Evolutionary conservation across 768 basidiomycete species (phyloP).

Genomic region (Lactarius pseudohatsudake): DNA sequence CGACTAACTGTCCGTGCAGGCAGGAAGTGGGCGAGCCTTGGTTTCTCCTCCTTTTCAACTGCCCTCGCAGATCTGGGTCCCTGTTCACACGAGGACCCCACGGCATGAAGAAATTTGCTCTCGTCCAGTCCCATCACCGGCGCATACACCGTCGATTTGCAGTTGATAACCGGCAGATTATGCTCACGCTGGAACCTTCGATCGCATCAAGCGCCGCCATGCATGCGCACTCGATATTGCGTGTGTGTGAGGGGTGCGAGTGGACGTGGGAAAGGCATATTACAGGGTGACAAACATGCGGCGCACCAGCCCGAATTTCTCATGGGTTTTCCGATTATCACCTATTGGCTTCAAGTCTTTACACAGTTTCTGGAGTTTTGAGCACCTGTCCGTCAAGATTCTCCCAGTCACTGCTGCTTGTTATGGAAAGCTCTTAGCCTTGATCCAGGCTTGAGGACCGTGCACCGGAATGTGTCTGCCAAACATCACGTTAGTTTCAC

Average conservation of each 20-base stretch:
- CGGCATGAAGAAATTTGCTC: conserved; percentile 9
- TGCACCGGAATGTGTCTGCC: not conserved
- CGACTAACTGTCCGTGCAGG: no score
- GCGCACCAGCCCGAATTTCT: not conserved
- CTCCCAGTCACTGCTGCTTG: not conserved
- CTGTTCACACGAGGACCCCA: conserved; percentile 3
- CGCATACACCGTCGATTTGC: conserved; percentile 6
- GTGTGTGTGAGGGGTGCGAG: not conserved
- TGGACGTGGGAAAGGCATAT: not conserved
- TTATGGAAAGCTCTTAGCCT: not conserved
- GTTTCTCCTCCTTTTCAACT: no score
- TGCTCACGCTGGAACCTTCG: conserved; percentile 11
- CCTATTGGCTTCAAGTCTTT: not conserved
- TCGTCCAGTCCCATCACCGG: conserved; percentile 9
- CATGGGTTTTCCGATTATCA: not conserved
- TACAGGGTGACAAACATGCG: not conserved
- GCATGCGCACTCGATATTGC: not conserved
- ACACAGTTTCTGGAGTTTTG: not conserved
- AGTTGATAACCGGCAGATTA: conserved; percentile 2
- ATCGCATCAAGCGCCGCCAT: conserved; percentile 9
- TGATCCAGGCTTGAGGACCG: not conserved
- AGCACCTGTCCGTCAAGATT: not conserved
- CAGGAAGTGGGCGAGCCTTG: no score
- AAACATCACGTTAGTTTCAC: not conserved
- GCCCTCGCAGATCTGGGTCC: no score